Conservation (phyloP, 2,329 filamentous ascomycete genomes). For the Microcyclosporella mali region DNA sequence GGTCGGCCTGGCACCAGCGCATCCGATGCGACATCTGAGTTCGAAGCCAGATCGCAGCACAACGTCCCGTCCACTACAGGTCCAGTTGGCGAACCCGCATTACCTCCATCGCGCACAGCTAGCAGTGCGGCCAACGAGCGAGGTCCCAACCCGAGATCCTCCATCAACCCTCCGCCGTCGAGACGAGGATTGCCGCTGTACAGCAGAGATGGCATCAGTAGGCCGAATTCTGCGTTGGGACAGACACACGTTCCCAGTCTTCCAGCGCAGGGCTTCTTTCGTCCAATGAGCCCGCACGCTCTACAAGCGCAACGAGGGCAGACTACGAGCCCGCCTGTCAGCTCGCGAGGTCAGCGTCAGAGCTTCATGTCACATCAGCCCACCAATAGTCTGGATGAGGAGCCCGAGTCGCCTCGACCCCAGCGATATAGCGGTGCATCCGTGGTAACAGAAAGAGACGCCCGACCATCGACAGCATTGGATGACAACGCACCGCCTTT, state of each 20-base stretch:
- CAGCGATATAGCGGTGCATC: constrained; percentile 54
- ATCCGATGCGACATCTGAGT: constrained; percentile 20
- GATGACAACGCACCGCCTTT: constrained; percentile 45
- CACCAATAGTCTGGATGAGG: constrained; percentile 12
- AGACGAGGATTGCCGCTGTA: constrained; percentile 17
- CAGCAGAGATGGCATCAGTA: constrained; percentile 9
- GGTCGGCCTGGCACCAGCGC: constrained; percentile 7
- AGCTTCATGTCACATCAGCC: constrained; percentile 1
- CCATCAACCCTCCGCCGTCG: constrained; percentile 15
- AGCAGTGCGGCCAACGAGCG: constrained; percentile 18
- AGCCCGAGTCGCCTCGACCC: constrained; percentile 32
- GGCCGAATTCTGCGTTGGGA: constrained; percentile 58
- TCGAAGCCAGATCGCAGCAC: constrained; percentile 11
- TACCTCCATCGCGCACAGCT: constrained; percentile 42
- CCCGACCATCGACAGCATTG: constrained; percentile 18
- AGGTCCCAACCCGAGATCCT: constrained; percentile 23
- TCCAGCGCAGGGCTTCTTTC: constrained; percentile 85
- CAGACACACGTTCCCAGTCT: constrained; percentile 85
- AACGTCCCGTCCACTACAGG: constrained; percentile 35
- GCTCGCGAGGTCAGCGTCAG: constrained; percentile 27
- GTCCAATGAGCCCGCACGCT: constrained; percentile 92
- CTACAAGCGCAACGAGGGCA: constrained; percentile 80
- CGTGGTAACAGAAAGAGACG: constrained; percentile 40
- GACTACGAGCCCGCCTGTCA: constrained; percentile 22
- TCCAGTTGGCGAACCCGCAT: constrained; percentile 42